Percentiles rank a stretch among this genome's conserved stretches.
Evolutionary conservation across 306 rosid genomes (phyloP).

Genomic region (Glycine soja): DNA sequence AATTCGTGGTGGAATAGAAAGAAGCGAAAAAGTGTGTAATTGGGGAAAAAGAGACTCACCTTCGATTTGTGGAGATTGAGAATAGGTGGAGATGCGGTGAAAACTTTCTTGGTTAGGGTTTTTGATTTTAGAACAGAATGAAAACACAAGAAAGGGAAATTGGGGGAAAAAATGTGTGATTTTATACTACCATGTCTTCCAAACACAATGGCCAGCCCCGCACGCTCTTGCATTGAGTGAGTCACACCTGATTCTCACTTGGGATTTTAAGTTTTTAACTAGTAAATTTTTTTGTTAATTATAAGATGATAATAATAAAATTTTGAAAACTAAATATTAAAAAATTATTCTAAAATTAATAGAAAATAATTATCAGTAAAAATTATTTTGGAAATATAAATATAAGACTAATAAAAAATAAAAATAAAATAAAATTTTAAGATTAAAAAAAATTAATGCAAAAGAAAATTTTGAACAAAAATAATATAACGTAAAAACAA

Average conservation of each 20-base stretch:
- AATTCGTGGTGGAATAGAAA: neutral
- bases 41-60: constrained; percentile 47
- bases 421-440: too few species aligned
- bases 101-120: constrained; percentile 46
- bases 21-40: neutral
- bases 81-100: constrained; percentile 39
- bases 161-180: neutral
- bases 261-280: neutral
- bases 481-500: too few species aligned
- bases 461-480: too few species aligned
- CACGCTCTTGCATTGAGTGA: neutral
- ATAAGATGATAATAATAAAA: too few species aligned
- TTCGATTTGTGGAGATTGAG: constrained; percentile 43
- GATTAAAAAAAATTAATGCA: too few species aligned
- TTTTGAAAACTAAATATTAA: too few species aligned
- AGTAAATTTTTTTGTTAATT: too few species aligned
- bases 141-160: constrained; percentile 9
- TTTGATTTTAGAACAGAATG: neutral
- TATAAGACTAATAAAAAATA: too few species aligned
- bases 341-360: too few species aligned
- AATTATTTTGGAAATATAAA: too few species aligned
- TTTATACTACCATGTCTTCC: neutral
- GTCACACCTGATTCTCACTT: constrained; percentile 22
- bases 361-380: too few species aligned
- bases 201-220: neutral